Evolutionary conservation across 192 early-diverging fungal species (phyloP), one percentile per base, ranked within the genome.

Genomic region (Lunasporangiospora selenospora): DNA sequence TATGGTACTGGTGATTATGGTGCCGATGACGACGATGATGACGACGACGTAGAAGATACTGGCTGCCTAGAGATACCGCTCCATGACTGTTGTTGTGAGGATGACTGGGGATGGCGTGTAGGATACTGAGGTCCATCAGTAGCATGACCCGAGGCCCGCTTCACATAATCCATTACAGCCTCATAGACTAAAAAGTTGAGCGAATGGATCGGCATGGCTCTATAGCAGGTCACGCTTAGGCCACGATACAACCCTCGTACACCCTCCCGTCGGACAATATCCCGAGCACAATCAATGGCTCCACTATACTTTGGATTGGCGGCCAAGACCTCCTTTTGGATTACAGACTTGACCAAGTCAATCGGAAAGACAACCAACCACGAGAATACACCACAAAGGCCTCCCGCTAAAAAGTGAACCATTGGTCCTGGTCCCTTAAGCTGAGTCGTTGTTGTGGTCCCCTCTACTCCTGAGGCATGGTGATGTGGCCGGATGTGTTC

Each of bases 161-260:
- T 71, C 24, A 71, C 67, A 55, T 71, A 56, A 21, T 71, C 67
- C 67, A 71, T 62, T 18, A 71, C 67, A 1, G 67, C 67, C 66
- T 92, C 91, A 59, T 90, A 91, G 5, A 93, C 89, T 11, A 92
- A 65, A 83, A 90, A 93, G 64, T 93, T 93, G n/a, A 93, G 66
- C 11, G 86, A 87, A 65, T 93, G 91, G 56, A 93, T 86, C 1
- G 91, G 91, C 59, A 92, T 90, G 3, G 90, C 90, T 5, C 91
- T 78, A 23, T 92, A 83, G 8, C 91, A 79, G 27, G 88, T 92
- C 16, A 90, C 90, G 1, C 83, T 86, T 9, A 93, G 57, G 15
- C 91, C 91, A 40, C 88, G 84, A 62, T 93, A 93, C 1, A 93
- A 67, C 12, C 86, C 88, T 3, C 75, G 55, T 21, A 86, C 29